Conservation (phyloP, 2,329 filamentous ascomycete genomes). For the Bertia moriformis region DNA sequence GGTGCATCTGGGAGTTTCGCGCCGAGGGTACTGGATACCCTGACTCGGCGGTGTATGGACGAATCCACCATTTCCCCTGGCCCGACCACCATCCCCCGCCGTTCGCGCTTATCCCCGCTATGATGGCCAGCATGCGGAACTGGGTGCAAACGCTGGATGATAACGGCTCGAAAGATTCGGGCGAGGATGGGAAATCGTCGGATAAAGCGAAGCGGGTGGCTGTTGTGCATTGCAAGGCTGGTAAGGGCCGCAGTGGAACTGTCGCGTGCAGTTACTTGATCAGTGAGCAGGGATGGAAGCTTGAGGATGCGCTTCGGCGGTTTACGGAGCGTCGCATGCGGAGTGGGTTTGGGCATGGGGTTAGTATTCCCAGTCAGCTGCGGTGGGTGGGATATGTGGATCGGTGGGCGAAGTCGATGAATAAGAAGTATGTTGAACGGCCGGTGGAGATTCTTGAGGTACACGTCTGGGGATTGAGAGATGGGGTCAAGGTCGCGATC, state of each 20-base stretch:
- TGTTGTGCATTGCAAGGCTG: slow-evolving; percentile 93
- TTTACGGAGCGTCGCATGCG: slow-evolving; percentile 79
- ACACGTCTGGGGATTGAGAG: slow-evolving; percentile 74
- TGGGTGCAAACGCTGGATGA: slow-evolving; percentile 52
- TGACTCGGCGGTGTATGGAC: slow-evolving; percentile 71
- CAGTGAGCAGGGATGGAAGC: slow-evolving; percentile 57
- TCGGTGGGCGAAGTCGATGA: slow-evolving; percentile 48
- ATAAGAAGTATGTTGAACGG: slow-evolving; percentile 62
- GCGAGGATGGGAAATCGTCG: slow-evolving; percentile 8
- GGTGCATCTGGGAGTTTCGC: slow-evolving; percentile 96
- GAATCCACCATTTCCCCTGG: slow-evolving; percentile 86
- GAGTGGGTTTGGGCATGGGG: slow-evolving; percentile 71
- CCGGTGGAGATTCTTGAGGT: slow-evolving; percentile 76
- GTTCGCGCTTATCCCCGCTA: slow-evolving; percentile 73
- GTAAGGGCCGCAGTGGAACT: slow-evolving; percentile 84
- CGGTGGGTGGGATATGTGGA: slow-evolving; percentile 82
- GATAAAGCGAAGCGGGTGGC: slow-evolving; percentile 46
- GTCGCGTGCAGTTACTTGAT: slow-evolving; percentile 81
- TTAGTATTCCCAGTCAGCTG: slow-evolving; percentile 85
- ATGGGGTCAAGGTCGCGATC: slow-evolving; percentile 75
- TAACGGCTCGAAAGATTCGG: slow-evolving; percentile 8
- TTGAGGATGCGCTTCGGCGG: slow-evolving; percentile 33
- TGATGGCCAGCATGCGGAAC: slow-evolving; percentile 83
- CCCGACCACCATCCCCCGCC: slow-evolving; percentile 95
- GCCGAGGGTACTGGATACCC: slow-evolving; percentile 94